Conservation (phyloP, 129 eudicot genomes). For the Pittosporum tobira region DNA sequence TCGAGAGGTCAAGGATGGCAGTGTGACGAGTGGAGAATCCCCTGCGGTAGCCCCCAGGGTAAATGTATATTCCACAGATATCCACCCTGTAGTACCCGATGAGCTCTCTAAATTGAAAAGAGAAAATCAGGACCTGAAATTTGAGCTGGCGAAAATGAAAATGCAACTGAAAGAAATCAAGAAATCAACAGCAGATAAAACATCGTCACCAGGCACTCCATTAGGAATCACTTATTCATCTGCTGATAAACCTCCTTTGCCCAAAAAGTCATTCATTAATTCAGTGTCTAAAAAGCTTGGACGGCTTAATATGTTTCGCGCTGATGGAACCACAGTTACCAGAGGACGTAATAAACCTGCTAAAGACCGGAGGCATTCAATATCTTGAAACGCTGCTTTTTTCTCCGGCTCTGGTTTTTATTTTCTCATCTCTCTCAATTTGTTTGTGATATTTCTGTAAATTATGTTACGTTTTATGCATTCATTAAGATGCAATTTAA, state of each 20-base stretch:
- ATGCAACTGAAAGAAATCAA: slow-evolving; percentile 59
- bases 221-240: slow-evolving; percentile 24
- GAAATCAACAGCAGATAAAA: slow-evolving; percentile 17
- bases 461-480: no score
- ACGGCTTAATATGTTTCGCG: slow-evolving; percentile 30
- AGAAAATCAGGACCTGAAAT: slow-evolving; percentile 83
- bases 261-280: slow-evolving; percentile 63
- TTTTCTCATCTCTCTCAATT: no score
- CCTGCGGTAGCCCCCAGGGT: slow-evolving; percentile 22
- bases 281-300: slow-evolving; percentile 68
- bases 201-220: slow-evolving; percentile 24
- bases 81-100: slow-evolving; percentile 19
- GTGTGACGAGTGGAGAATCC: slow-evolving; percentile 21
- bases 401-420: not conserved
- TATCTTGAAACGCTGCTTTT: slow-evolving; percentile 34
- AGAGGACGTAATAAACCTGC: slow-evolving; percentile 40
- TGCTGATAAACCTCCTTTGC: slow-evolving; percentile 59
- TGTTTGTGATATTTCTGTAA: no score
- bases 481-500: no score
- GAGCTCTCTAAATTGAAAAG: slow-evolving; percentile 43
- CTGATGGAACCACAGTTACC: slow-evolving; percentile 38
- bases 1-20: slow-evolving; percentile 44
- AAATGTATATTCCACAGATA: slow-evolving; percentile 14
- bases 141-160: slow-evolving; percentile 69
- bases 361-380: slow-evolving; percentile 71